Conservation (phyloP, 1,284 basidiomycete genomes). For the Takashimella koratensis region DNA sequence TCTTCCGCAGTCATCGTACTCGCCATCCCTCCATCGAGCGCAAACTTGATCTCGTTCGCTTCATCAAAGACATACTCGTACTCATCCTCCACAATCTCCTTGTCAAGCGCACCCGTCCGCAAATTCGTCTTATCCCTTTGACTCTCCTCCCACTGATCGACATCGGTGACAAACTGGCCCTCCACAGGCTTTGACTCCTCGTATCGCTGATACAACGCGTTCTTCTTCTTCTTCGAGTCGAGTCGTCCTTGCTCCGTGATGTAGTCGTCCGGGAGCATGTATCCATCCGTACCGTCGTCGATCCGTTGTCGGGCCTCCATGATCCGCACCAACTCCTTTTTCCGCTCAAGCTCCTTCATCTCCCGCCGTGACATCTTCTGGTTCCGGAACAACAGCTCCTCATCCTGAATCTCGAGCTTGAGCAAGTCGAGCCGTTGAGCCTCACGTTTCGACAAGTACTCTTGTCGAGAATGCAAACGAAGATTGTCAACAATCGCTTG, state of each 20-base stretch:
- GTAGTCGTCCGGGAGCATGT: conserved; percentile 93
- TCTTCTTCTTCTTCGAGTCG: conserved; percentile 93
- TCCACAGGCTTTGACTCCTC: conserved; percentile 71
- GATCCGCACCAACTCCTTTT: conserved; percentile 85
- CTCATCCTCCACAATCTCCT: conserved; percentile 63
- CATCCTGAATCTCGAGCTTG: conserved; percentile 87
- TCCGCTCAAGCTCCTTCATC: conserved; percentile 73
- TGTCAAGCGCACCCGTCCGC: conserved; percentile 84
- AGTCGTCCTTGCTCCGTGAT: conserved; percentile 98
- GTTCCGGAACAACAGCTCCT: conserved; percentile 72
- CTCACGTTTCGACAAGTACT: conserved; percentile 94
- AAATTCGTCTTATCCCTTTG: conserved; percentile 88
- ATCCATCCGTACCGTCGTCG: conserved; percentile 90
- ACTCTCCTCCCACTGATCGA: conserved; percentile 92
- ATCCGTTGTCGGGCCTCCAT: conserved; percentile 92
- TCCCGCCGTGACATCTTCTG: conserved; percentile 87
- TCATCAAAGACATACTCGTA: conserved; percentile 99
- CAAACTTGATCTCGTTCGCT: conserved; percentile 91
- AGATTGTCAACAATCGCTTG: conserved; percentile 73
- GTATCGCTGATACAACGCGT: conserved; percentile 89
- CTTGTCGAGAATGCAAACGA: conserved; percentile 79
- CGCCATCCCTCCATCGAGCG: conserved; percentile 70
- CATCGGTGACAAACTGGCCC: conserved; percentile 89
- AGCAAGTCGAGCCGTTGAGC: conserved; percentile 92
- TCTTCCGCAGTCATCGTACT: conserved; percentile 83